Base-by-base conservation (phyloP, 768 basidiomycete genomes). In the Lentinula guzmanii region DNA sequence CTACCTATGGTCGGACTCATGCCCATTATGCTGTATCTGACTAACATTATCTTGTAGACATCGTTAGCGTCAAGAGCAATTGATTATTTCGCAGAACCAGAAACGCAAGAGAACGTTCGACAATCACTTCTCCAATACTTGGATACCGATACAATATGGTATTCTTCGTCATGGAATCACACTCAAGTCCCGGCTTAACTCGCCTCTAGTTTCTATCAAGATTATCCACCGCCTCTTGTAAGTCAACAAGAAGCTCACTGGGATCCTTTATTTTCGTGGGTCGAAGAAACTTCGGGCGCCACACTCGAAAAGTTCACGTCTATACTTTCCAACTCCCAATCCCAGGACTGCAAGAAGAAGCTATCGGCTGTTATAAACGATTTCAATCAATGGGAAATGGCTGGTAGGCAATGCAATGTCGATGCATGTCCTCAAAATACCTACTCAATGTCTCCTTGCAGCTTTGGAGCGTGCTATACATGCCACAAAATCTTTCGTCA, bases 81-180 rank as follows among this genome's bases (percentile, higher is more conserved):
- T 48, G 97, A 99, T 71, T 81, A 83, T 1, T 78, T 95, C 66
- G 69, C 76, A 16, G 82, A 91, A 58, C 75, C 80, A 55, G 68
- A 72, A 24, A 83, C 83, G 16, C 79, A 88, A 31, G 68, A 70
- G 15, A 81, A 90, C 60, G 89, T 95, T 18, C 82, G 84, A 37
- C 78, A 82, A 28, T 80, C 86, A 10, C 74, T 98, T 46, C 73
- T 97, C 46, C 83, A 85, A 61, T 98, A 97, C 73, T 76, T 98
- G 34, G 92, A 97, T 69, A 98, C 96, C 2, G 97, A 99, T 71
- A 94, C 97, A 1, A 83, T 97, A 63, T 94, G 91, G 93, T 92
- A 62, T 7, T 41, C 56, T 60, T 39, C 41, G 10, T 54, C n/a
- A 7, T 48, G 0, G 18, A 43, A 43, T 43, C 11, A 10, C 21